phyloP scores from a whole-genome alignment of 2,329 filamentous ascomycete genomes.

The Neoscytalidium dimidiatum region DNA sequence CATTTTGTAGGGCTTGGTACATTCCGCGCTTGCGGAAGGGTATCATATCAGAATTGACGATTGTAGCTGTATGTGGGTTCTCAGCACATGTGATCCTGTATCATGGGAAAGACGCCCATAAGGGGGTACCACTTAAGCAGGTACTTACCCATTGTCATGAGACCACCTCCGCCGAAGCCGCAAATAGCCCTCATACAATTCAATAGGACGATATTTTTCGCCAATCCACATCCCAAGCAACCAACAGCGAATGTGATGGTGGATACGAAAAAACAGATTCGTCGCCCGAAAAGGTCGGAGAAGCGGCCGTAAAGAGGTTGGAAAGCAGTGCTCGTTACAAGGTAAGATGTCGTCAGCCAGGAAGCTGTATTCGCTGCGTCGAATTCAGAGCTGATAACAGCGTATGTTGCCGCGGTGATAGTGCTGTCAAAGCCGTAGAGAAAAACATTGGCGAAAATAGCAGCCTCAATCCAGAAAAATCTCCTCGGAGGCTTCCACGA shows the following conservation, averaged over 20 bases:
- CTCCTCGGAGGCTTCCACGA: slow-evolving; percentile 26
- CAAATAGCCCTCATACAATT: slow-evolving; percentile 32
- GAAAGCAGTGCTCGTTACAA: slow-evolving; percentile 28
- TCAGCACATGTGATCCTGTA: too few species aligned
- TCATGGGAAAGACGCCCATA: too few species aligned
- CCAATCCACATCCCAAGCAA: slow-evolving; percentile 34
- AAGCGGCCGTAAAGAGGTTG: slow-evolving; percentile 41
- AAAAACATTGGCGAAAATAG: slow-evolving; percentile 67
- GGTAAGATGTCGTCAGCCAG: slow-evolving; percentile 28
- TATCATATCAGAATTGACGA: slow-evolving; percentile 63
- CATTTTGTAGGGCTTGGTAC: slow-evolving; percentile 64
- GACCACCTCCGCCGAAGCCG: slow-evolving; percentile 33
- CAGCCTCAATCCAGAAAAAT: slow-evolving; percentile 31
- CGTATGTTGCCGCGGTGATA: slow-evolving; percentile 48
- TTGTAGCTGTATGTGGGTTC: slow-evolving; percentile 25
- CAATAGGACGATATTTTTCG: slow-evolving; percentile 27
- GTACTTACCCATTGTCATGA: slow-evolving; percentile 33
- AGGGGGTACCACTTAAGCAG: too few species aligned
- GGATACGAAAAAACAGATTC: slow-evolving; percentile 33
- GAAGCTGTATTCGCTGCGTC: slow-evolving; percentile 47
- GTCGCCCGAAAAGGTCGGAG: slow-evolving; percentile 36
- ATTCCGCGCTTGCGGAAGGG: slow-evolving; percentile 57
- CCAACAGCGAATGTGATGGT: slow-evolving; percentile 33
- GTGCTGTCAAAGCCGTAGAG: slow-evolving; percentile 56
- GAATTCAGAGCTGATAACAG: slow-evolving; percentile 45